A percentile compares a stretch with the other conserved stretches of the same genome.
Conservation (phyloP, 495 filamentous ascomycete genomes). For the Neurospora pannonica region DNA sequence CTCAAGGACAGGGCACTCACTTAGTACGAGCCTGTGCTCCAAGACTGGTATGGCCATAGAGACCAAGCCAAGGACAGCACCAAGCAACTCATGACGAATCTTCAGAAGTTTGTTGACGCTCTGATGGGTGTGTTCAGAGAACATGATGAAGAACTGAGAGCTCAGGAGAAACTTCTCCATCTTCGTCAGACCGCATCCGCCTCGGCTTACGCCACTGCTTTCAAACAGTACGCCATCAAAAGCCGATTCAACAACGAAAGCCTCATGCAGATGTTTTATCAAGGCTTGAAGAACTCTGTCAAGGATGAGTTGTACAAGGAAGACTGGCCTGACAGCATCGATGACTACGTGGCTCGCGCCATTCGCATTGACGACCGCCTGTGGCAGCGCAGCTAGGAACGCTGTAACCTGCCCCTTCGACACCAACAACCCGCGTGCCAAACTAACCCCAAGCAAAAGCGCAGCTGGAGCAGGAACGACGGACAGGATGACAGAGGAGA, state of each 20-base stretch:
- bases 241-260: neutral
- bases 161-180: neutral
- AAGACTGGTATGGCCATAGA: too few relatives aligned
- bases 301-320: neutral
- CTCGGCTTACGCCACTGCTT: neutral
- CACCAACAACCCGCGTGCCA: too few relatives aligned
- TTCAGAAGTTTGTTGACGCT: neutral
- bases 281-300: neutral
- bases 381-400: neutral
- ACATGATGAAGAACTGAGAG: neutral
- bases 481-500: neutral
- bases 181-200: neutral
- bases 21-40: too few relatives aligned
- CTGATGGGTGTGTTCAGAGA: neutral
- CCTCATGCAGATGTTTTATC: constrained; percentile 1
- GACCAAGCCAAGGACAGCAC: neutral
- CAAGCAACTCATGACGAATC: neutral
- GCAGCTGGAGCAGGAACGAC: too few relatives aligned
- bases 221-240: neutral
- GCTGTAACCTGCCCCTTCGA: too few relatives aligned
- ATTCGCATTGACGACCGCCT: neutral
- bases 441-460: too few relatives aligned
- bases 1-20: too few relatives aligned
- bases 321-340: neutral
- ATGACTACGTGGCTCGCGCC: neutral